Conservation (phyloP, 129 eudicot genomes). For the Helichrysum umbraculigerum region DNA sequence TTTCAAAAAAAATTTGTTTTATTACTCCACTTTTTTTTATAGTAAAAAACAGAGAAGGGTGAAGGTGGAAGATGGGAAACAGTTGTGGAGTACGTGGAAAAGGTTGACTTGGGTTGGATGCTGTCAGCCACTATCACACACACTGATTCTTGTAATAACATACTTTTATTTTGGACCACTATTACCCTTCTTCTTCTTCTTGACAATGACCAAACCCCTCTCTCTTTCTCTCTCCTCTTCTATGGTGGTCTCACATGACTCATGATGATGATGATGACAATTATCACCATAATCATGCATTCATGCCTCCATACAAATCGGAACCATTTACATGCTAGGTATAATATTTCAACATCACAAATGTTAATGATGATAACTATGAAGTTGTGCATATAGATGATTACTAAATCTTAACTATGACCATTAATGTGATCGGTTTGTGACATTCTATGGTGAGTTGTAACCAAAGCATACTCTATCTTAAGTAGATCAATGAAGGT, state of each 20-base stretch:
- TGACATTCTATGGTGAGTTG: too few species aligned
- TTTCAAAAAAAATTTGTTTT: too few species aligned
- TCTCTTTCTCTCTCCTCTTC: neutral
- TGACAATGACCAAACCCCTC: slow-evolving; percentile 46
- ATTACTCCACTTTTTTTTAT: neutral
- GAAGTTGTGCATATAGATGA: too few species aligned
- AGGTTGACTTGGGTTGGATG: slow-evolving; percentile 70
- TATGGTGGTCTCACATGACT: slow-evolving; percentile 40
- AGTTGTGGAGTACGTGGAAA: slow-evolving; percentile 62
- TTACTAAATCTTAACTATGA: too few species aligned
- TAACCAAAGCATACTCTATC: too few species aligned
- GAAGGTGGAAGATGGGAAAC: slow-evolving; percentile 63
- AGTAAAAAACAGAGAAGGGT: slow-evolving; percentile 9
- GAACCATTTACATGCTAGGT: slow-evolving; percentile 15
- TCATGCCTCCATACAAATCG: slow-evolving; percentile 32
- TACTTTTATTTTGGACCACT: slow-evolving; percentile 39
- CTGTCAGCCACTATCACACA: slow-evolving; percentile 59
- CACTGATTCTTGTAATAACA: slow-evolving; percentile 47
- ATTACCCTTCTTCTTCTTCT: neutral
- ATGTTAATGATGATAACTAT: neutral
- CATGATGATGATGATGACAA: neutral
- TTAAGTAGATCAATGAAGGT: too few species aligned
- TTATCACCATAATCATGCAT: slow-evolving; percentile 27
- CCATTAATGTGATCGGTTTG: too few species aligned
- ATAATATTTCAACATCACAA: slow-evolving; percentile 7